Percentiles rank a stretch among this genome's conserved stretches.
phyloP scores from a whole-genome alignment of 148 eudicot species.

The Vaccinium corymbosum region DNA sequence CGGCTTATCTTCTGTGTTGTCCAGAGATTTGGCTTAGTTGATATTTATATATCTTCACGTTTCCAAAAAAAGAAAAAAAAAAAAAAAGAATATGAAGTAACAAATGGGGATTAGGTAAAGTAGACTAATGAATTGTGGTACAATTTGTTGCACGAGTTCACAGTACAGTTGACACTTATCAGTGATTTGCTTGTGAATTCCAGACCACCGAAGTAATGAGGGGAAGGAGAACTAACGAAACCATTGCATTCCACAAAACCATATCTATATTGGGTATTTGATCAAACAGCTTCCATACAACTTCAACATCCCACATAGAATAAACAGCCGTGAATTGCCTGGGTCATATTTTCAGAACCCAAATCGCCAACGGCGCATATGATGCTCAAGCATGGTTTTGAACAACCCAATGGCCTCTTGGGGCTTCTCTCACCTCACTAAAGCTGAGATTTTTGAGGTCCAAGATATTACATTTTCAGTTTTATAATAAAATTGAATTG shows the following conservation, averaged over 20 bases:
- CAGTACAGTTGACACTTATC: not conserved
- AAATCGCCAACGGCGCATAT: conserved; percentile 29
- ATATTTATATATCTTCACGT: too few species aligned
- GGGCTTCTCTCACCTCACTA: conserved; percentile 39
- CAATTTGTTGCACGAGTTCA: not conserved
- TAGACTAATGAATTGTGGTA: not conserved
- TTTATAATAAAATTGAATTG: conserved; percentile 17
- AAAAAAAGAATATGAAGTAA: too few species aligned
- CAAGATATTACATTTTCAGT: conserved; percentile 30
- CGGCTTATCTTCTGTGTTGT: too few species aligned
- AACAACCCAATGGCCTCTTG: conserved; percentile 46
- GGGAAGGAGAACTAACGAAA: conserved; percentile 24
- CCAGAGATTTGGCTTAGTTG: too few species aligned
- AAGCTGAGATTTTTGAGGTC: conserved; percentile 49
- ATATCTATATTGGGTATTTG: conserved; percentile 39
- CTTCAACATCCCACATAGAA: conserved; percentile 29
- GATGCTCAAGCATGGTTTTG: conserved; percentile 44
- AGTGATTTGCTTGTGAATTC: not conserved
- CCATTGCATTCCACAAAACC: conserved; percentile 62
- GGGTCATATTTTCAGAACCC: conserved; percentile 19
- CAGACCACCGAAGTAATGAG: not conserved
- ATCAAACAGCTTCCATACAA: conserved; percentile 38
- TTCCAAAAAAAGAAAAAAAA: too few species aligned
- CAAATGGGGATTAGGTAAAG: too few species aligned
- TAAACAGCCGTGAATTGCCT: conserved; percentile 46